These are phyloP conservation scores for Dendrobium catenatum DNA, from an alignment of 106 monocot species.

Conservation along the genomic window DNA sequence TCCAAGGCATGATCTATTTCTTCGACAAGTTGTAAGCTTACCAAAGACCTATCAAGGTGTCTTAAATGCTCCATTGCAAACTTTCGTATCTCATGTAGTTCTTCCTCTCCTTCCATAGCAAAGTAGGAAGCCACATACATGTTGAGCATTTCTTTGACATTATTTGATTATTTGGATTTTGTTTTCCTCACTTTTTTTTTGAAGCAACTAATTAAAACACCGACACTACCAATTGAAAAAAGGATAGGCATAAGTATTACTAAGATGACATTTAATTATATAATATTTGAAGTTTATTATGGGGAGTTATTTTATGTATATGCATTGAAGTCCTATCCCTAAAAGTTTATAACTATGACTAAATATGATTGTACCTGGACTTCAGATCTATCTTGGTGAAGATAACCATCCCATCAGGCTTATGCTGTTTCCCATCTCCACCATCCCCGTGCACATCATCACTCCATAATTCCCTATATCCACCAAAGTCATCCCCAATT, in stretches of 20 bases:
- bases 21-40: constrained; percentile 5
- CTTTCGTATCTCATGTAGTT: constrained; percentile 14
- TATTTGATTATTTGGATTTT: background rate
- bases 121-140: constrained; percentile 37
- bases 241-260: background rate
- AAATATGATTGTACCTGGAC: too few relatives aligned
- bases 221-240: background rate
- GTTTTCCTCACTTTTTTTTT: background rate
- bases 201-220: constrained; percentile 12
- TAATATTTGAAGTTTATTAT: too few relatives aligned
- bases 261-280: background rate
- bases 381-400: too few relatives aligned
- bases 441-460: too few relatives aligned
- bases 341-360: too few relatives aligned
- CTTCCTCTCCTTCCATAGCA: constrained; percentile 20
- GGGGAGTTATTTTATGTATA: too few relatives aligned
- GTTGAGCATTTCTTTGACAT: constrained; percentile 16
- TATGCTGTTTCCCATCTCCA: too few relatives aligned
- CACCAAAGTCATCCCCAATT: too few relatives aligned
- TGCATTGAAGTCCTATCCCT: too few relatives aligned
- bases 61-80: constrained; percentile 9
- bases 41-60: background rate
- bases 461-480: too few relatives aligned
- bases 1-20: constrained; percentile 38
- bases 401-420: too few relatives aligned